Conservation (phyloP, 2,329 filamentous ascomycete species). For the Pochonia chlamydosporia region DNA sequence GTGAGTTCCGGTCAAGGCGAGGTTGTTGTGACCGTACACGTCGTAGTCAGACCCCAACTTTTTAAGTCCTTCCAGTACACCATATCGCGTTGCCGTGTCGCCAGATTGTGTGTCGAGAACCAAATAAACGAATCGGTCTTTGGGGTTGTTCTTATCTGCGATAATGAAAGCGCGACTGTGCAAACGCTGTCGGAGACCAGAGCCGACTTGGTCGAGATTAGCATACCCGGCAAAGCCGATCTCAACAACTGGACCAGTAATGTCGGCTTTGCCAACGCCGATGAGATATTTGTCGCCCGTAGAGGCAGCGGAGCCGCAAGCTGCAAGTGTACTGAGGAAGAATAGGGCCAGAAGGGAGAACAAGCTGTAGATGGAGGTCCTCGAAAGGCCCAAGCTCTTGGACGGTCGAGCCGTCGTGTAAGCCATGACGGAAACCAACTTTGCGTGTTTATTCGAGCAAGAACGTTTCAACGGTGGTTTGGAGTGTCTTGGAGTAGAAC, state of each 20-base stretch:
- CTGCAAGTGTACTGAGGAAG: slow-evolving; percentile 1
- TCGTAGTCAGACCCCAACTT: slow-evolving; percentile 66
- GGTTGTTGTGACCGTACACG: slow-evolving; percentile 71
- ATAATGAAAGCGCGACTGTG: slow-evolving; percentile 89
- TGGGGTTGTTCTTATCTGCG: slow-evolving; percentile 57
- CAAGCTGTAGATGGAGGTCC: slow-evolving; percentile 7
- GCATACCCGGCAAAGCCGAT: slow-evolving; percentile 92
- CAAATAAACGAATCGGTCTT: slow-evolving; percentile 77
- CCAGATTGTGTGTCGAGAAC: slow-evolving; percentile 84
- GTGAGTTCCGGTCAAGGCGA: slow-evolving; percentile 89
- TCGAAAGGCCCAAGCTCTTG: neutral
- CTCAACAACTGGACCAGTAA: slow-evolving; percentile 75
- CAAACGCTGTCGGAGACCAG: slow-evolving; percentile 78
- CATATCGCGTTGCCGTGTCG: slow-evolving; percentile 81
- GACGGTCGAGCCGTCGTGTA: neutral
- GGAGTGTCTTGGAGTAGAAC: neutral
- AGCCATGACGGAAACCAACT: neutral
- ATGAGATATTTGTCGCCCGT: slow-evolving; percentile 39
- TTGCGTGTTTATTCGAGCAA: neutral
- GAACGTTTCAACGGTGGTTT: neutral
- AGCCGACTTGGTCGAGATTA: slow-evolving; percentile 73
- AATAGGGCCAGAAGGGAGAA: slow-evolving; percentile 2
- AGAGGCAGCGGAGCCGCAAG: neutral
- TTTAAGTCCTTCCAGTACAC: slow-evolving; percentile 72
- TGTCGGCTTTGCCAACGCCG: slow-evolving; percentile 53